Base-by-base conservation (phyloP, 2,329 filamentous ascomycete species). In the Beauveria rudraprayagi region DNA sequence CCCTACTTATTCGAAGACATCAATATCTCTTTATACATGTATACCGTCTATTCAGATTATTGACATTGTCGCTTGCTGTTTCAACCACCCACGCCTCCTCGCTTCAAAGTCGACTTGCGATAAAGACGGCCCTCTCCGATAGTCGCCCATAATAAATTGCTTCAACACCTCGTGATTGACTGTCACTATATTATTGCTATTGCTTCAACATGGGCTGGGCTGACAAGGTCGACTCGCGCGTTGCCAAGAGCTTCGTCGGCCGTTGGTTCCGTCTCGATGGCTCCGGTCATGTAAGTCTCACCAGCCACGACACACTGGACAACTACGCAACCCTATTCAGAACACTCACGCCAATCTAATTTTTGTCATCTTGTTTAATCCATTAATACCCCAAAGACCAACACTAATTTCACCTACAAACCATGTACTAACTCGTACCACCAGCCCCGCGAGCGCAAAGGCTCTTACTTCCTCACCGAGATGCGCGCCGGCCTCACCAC, bases 401-500 rank as follows among this genome's bases (percentile, higher is more conserved):
- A 8, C 16, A 30, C 14, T 8, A 19, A 14, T 6, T 3, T 55
- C 52, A n/a, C 26, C n/a, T 24, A 37, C 26, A 56, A 17, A 44
- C 5, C 5, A 43, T 43, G 41, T 28, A 17, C 34, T 26, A 34
- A 56, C 60, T 61, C 30, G 37, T 43, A 46, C 19, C 48, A 17
- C 14, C 61, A 90, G 87, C 83, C 81, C 65, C 83, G 80, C 67
- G 87, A 90, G 72, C 85, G 90, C 58, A 88, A 90, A 70, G 87
- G 87, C 24, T 88, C 90, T 37, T 81, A 82, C 67, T 95, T 95
- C 77, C 85, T 90, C 68, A 95, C 91, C 54, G 91, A 96, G 76
- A 79, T 95, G 59, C 87, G 91, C 64, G 91, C 89, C 62, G 91
- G 91, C 53, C 76, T 95, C 43, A 90, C 90, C 28, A 92, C 89